Evolutionary conservation across 345 rosid genomes (phyloP).

Genomic region (Camelina neglecta): DNA sequence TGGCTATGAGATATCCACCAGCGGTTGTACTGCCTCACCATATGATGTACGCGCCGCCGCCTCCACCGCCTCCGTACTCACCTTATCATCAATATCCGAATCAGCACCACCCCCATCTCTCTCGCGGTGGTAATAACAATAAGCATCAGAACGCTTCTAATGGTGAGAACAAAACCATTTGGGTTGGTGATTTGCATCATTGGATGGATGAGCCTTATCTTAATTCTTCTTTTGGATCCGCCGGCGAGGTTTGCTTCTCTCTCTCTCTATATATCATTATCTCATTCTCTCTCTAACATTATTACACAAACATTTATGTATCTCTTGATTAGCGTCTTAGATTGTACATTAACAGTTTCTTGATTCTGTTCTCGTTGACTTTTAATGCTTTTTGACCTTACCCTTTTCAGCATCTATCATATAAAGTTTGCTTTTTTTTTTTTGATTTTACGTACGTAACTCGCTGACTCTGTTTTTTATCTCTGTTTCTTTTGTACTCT

Average conservation of each 20-base stretch:
- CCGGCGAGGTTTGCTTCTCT: slow-evolving; percentile 67
- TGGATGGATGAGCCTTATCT: slow-evolving; percentile 98
- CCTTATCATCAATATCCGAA: slow-evolving; percentile 55
- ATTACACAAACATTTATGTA: background rate
- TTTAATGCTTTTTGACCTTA: slow-evolving; percentile 9
- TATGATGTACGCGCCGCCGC: slow-evolving; percentile 64
- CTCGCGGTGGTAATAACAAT: slow-evolving; percentile 27
- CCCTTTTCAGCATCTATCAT: background rate
- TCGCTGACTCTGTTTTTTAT: background rate
- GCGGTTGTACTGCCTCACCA: slow-evolving; percentile 87
- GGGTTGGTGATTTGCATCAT: slow-evolving; percentile 95
- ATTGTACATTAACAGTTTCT: slow-evolving; percentile 8
- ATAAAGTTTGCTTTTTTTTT: background rate
- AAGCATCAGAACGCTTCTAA: slow-evolving; percentile 51
- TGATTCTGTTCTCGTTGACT: slow-evolving; percentile 7
- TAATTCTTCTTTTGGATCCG: slow-evolving; percentile 68
- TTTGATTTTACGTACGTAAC: background rate
- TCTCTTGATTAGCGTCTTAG: slow-evolving; percentile 14
- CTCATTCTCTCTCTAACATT: slow-evolving; percentile 1
- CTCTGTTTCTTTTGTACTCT: background rate
- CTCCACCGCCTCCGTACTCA: slow-evolving; percentile 63
- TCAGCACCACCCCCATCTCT: slow-evolving; percentile 36
- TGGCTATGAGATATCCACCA: slow-evolving; percentile 79
- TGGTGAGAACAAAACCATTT: slow-evolving; percentile 76
- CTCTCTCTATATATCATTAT: slow-evolving; percentile 5